Base-by-base conservation (phyloP, 2,329 filamentous ascomycete species). In the Microsporum ferrugineum region DNA sequence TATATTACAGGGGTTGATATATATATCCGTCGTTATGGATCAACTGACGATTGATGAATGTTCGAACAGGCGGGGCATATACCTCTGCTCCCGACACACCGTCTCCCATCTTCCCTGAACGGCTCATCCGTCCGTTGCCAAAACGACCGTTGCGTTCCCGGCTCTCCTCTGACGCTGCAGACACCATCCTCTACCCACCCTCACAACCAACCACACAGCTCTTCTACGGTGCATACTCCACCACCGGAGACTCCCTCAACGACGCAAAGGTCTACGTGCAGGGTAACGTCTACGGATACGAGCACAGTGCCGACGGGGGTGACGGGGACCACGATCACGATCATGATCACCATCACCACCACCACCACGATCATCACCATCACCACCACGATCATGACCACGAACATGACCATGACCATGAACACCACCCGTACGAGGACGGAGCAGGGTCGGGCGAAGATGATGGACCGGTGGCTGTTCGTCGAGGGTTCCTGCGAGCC, bases 111-210 rank as follows among this genome's bases (percentile, higher is more conserved):
- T 95, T 89, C 72, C 90, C 90, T 66, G 89, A 95, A 72, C 87
- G 94, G 74, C 88, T 92, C 63, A 99, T 99, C 72, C 87, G 91
- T 71, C 94, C 94, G 61, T 79, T 99, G 63, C 94, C 94, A 49
- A 94, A 89, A 76, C 88, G 91, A 69, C 87, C 89, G 65, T 82
- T 99, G 60, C 89, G 91, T 68, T 91, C 94, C 72, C 86, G 89
- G 61, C 80, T 99, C 59, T 91, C 92, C 36, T 87, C 89, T 63
- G 89, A 95, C 72, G 86, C 88, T 68, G 90, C 88, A 61, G 86
- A 88, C 59, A 84, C 87, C 34, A 94, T 96, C 68, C 81, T 86
- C 67, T 96, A 90, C 68, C 91, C 92, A 6, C 85, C 88, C 2
- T 82, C 86, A 12, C 87, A 86, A 41, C 82, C 84, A 29, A 82